Evolutionary conservation across 805 yeast species (phyloP).

Genomic region (Yamadazyma nakazawae): DNA sequence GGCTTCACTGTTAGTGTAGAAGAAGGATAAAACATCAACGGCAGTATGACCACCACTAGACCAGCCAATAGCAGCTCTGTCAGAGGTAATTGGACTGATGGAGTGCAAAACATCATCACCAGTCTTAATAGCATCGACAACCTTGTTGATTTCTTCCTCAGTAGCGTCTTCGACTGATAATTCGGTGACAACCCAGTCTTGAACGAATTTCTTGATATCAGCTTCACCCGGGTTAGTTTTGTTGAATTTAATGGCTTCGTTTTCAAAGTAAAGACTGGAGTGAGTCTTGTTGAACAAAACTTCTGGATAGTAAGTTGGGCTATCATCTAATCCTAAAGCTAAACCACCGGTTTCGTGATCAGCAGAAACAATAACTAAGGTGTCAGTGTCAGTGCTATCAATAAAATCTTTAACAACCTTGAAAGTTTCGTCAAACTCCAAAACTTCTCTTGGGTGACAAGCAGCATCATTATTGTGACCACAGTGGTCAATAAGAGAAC

Average conservation of each 20-base stretch:
- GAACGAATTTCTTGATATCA: slow-evolving; percentile 37
- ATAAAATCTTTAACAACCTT: slow-evolving; percentile 69
- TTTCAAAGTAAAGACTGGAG: slow-evolving; percentile 79
- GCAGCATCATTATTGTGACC: slow-evolving; percentile 92
- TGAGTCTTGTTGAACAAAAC: slow-evolving; percentile 65
- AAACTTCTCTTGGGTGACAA: slow-evolving; percentile 82
- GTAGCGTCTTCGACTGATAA: slow-evolving; percentile 8
- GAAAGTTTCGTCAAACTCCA: slow-evolving; percentile 84
- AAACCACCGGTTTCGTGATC: slow-evolving; percentile 98
- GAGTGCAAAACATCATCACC: slow-evolving; percentile 51
- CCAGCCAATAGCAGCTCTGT: slow-evolving; percentile 11
- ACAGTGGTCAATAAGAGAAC: slow-evolving; percentile 90
- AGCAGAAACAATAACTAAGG: slow-evolving; percentile 75
- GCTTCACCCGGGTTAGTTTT: slow-evolving; percentile 33
- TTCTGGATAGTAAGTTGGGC: slow-evolving; percentile 68
- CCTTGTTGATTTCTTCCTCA: slow-evolving; percentile 8
- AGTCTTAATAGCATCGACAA: slow-evolving; percentile 35
- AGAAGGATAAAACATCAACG: slow-evolving; percentile 5
- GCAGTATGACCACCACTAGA: slow-evolving; percentile 10
- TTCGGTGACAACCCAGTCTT: slow-evolving; percentile 7
- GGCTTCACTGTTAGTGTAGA: slow-evolving; percentile 13
- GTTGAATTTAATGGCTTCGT: slow-evolving; percentile 68
- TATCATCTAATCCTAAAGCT: slow-evolving; percentile 7
- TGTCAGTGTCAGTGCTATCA: slow-evolving; percentile 65
- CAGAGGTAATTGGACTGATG: slow-evolving; percentile 46